Evolutionary conservation across 2,329 filamentous ascomycete species (phyloP), one percentile per base, ranked within the genome.

Genomic region (Botrytis porri): DNA sequence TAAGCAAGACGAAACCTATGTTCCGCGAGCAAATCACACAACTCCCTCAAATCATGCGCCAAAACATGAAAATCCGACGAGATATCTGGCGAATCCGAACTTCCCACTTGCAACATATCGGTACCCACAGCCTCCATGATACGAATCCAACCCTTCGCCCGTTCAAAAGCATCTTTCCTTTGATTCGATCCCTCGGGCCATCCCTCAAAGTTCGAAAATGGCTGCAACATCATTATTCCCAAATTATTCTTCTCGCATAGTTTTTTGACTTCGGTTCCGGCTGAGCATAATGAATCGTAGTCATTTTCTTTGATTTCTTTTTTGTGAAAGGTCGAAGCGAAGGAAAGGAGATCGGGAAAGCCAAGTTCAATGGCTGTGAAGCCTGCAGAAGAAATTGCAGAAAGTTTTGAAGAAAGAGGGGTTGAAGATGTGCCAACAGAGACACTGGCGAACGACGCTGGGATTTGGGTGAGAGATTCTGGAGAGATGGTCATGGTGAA

Each of bases 171-270:
- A 69, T 91, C 87, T 8, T 87, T 81, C 5, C 90, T 83, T 79
- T 91, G 87, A 0, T 83, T 77, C 2, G 87, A 88, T 0, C 84
- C 88, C 59, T 84, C 83, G 0, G 85, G 83, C 92, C 92, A 95
- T 1, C 92, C 92, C 77, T 95, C 92, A 73, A 93, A 94, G 77
- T 94, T 92, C 25, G 89, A 83, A 77, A 95, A 94, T 0, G 92
- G 92, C 78, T 95, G 92, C 9, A 94, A 82, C 84, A 94, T 91
- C 80, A 94, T 85, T 72, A 94, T 86, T 51, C 85, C 83, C 1
- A 94, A 81, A 0, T 83, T 81, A 48, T 89, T 83, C 18, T 86
- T 83, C 39, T 86, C 82, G 66, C 87, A 89, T 64, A 91, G 80
- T 0, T 82, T 81, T 69, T 84, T 86, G 67, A 93, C 86, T 57